Percentiles rank a stretch among this genome's conserved stretches.
Evolutionary conservation across 148 eudicot genomes (phyloP).

Genomic region (Salicornia ramosissima): DNA sequence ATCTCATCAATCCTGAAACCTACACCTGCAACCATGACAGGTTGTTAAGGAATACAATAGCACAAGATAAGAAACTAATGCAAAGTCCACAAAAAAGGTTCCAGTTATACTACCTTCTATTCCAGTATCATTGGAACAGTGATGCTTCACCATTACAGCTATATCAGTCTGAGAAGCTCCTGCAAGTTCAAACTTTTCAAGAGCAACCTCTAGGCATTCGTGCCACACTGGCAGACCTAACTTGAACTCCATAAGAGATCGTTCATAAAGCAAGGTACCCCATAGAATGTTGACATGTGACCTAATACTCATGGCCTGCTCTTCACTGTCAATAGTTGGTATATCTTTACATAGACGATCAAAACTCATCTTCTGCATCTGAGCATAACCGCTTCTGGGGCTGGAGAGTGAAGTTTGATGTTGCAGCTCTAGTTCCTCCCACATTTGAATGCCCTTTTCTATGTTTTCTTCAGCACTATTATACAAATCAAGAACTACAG

Average conservation of each 20-base stretch:
- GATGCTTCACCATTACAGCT: conserved; percentile 94
- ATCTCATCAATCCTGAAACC: conserved; percentile 95
- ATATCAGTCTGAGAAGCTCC: conserved; percentile 91
- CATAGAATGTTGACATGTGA: conserved; percentile 74
- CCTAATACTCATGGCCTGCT: conserved; percentile 50
- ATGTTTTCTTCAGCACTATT: conserved; percentile 80
- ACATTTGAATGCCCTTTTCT: conserved; percentile 79
- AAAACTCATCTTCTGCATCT: conserved; percentile 54
- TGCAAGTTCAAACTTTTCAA: conserved; percentile 84
- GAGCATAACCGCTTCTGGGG: conserved; percentile 31
- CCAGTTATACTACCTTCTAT: conserved; percentile 47
- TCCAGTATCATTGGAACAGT: conserved; percentile 73
- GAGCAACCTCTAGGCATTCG: conserved; percentile 82
- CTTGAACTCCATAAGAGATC: conserved; percentile 88
- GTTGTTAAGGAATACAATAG: not conserved
- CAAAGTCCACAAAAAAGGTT: not conserved
- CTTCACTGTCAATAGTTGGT: conserved; percentile 47
- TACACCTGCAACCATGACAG: conserved; percentile 46
- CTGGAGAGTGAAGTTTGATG: conserved; percentile 31
- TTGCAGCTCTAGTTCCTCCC: conserved; percentile 55
- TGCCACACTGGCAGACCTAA: conserved; percentile 85
- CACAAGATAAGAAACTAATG: conserved; percentile 1
- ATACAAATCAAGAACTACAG: conserved; percentile 62
- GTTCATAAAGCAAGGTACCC: conserved; percentile 91
- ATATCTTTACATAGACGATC: conserved; percentile 40